Conservation (phyloP, 495 filamentous ascomycete species). For the Podospora didyma region DNA sequence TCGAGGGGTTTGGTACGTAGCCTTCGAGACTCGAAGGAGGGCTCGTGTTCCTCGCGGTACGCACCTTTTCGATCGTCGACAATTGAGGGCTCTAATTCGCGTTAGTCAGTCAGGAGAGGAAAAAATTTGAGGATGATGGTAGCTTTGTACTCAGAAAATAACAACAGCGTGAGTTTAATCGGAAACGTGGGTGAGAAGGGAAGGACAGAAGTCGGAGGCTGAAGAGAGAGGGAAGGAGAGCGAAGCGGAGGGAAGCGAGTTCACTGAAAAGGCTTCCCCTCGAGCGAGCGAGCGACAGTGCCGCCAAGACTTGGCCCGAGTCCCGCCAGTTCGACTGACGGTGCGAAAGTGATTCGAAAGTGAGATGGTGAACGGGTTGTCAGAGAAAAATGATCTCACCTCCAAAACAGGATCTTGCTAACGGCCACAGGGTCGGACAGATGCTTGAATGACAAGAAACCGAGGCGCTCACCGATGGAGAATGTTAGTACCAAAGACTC, state of each 20-base stretch:
- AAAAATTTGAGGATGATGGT: too few relatives aligned
- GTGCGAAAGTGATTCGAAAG: not conserved
- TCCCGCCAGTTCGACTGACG: not conserved
- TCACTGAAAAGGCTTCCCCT: too few relatives aligned
- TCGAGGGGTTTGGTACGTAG: not conserved
- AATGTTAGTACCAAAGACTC: constrained; percentile 47
- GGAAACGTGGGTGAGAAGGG: too few relatives aligned
- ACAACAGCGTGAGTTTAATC: too few relatives aligned
- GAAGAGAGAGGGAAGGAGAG: too few relatives aligned
- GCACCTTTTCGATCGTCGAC: not conserved
- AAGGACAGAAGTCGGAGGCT: too few relatives aligned
- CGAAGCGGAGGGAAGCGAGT: too few relatives aligned
- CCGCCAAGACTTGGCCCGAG: not conserved
- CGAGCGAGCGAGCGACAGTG: too few relatives aligned
- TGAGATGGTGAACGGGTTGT: not conserved
- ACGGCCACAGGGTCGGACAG: constrained; percentile 4
- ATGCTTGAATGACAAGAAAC: constrained; percentile 24
- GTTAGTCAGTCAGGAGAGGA: too few relatives aligned
- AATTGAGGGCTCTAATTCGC: too few relatives aligned
- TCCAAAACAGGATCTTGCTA: constrained; percentile 21
- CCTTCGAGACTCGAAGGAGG: not conserved
- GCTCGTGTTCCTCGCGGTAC: not conserved
- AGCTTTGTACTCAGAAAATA: too few relatives aligned
- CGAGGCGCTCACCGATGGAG: constrained; percentile 17
- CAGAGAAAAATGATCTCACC: constrained; percentile 16